Evolutionary conservation across 768 basidiomycete genomes (phyloP).

Genomic region (Daedaleopsis sinensis): DNA sequence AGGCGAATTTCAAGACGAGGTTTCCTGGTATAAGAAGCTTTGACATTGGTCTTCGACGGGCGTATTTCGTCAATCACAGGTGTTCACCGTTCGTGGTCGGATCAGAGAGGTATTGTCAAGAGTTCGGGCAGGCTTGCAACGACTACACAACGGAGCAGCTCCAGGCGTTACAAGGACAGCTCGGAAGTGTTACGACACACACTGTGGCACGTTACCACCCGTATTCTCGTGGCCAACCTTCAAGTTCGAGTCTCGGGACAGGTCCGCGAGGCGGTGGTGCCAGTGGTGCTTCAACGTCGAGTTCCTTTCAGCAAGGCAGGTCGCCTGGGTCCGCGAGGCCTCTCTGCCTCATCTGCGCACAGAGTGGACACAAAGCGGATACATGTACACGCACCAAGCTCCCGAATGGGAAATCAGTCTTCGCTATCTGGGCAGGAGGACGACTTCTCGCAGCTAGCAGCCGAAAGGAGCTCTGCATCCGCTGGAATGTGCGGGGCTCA

Average conservation of each 20-base stretch:
- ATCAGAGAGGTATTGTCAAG: not conserved
- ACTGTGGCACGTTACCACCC: not conserved
- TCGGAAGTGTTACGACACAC: too few relatives aligned
- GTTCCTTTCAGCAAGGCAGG: not conserved
- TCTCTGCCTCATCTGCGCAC: slow-evolving; percentile 13
- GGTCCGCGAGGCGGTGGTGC: not conserved
- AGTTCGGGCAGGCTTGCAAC: not conserved
- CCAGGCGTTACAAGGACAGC: not conserved
- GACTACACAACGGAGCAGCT: not conserved
- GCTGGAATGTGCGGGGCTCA: slow-evolving; percentile 5
- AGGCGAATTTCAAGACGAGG: not conserved
- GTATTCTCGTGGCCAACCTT: not conserved
- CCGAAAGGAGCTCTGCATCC: slow-evolving; percentile 3
- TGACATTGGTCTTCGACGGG: not conserved
- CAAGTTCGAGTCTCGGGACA: not conserved
- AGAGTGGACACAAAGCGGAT: slow-evolving; percentile 8
- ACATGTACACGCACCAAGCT: not conserved
- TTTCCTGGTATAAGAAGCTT: slow-evolving; percentile 2
- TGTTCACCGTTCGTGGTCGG: not conserved
- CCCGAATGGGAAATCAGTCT: not conserved
- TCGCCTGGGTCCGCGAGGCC: not conserved
- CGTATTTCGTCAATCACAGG: slow-evolving; percentile 1
- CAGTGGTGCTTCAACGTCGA: not conserved
- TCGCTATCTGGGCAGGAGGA: not conserved
- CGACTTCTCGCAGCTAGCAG: not conserved